These are phyloP conservation scores for Saccharomycopsis hybrid DNA, from an alignment of 1,139 yeast genomes.

Conservation along the genomic window DNA sequence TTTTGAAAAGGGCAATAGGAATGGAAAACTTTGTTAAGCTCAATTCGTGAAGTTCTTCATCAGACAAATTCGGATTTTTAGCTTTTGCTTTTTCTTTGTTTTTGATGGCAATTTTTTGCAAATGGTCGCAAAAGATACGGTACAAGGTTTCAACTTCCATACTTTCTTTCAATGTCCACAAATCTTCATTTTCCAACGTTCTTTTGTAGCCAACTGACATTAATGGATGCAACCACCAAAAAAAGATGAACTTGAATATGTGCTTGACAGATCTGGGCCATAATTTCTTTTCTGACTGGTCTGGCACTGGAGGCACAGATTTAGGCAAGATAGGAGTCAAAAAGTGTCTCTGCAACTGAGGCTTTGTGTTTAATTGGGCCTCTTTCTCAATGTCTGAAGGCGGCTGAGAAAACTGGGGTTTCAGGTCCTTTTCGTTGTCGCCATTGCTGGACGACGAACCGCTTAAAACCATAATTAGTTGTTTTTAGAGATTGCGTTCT, in stretches of 20 bases:
- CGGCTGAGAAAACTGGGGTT: neutral
- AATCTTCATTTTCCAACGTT: conserved; percentile 41
- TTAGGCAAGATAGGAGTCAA: conserved; percentile 32
- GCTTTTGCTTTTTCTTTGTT: conserved; percentile 26
- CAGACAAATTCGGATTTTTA: conserved; percentile 24
- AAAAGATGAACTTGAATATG: conserved; percentile 36
- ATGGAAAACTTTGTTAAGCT: conserved; percentile 13
- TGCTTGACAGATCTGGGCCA: conserved; percentile 35
- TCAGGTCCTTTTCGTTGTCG: neutral
- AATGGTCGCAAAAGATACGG: conserved; percentile 28
- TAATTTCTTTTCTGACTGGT: conserved; percentile 33
- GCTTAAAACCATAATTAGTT: neutral
- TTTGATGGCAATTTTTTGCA: conserved; percentile 26
- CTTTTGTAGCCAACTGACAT: conserved; percentile 46
- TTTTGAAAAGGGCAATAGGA: conserved; percentile 28
- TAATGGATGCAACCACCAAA: conserved; percentile 46
- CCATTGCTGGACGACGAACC: neutral
- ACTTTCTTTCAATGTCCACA: conserved; percentile 36
- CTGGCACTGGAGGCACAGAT: conserved; percentile 35
- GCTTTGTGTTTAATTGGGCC: neutral
- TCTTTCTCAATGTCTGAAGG: neutral
- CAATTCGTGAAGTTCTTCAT: conserved; percentile 11
- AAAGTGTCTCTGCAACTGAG: conserved; percentile 57
- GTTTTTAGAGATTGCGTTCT: no score
- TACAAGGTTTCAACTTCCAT: conserved; percentile 36